phyloP scores from a whole-genome alignment of 345 rosid genomes.

The Brassica juncea region DNA sequence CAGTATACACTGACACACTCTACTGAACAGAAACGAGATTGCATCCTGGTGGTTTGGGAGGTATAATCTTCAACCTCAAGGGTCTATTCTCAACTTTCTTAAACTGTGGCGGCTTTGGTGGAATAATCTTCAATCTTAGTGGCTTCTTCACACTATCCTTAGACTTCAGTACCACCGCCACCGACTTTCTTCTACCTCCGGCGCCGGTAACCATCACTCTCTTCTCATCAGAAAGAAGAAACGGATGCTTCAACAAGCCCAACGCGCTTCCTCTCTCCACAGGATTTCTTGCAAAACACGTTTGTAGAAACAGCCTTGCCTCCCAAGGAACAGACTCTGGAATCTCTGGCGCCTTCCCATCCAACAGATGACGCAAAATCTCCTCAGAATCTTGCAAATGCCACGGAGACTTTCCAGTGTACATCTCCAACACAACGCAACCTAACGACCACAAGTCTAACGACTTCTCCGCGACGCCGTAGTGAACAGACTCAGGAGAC shows the following conservation, averaged over 20 bases:
- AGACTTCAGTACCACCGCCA: not conserved
- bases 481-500: conserved; percentile 25
- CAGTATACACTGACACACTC: not conserved
- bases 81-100: conserved; percentile 3
- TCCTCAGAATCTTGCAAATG: not conserved
- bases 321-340: conserved; percentile 21
- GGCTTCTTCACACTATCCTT: not conserved
- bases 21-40: conserved; percentile 2
- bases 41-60: conserved; percentile 9
- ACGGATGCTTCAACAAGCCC: conserved; percentile 15
- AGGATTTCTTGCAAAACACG: conserved; percentile 20
- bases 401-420: conserved; percentile 25
- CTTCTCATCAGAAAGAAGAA: conserved; percentile 4
- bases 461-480: conserved; percentile 2
- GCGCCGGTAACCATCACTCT: not conserved
- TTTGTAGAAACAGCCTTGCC: conserved; percentile 13
- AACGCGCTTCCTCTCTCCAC: conserved; percentile 17
- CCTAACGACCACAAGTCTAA: conserved; percentile 37
- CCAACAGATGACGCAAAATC: conserved; percentile 6
- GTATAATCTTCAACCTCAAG: conserved; percentile 29
- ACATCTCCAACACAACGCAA: conserved; percentile 33
- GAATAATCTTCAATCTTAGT: conserved; percentile 1
- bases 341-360: conserved; percentile 14
- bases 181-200: conserved; percentile 1
- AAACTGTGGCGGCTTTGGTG: conserved; percentile 16